Conservation (phyloP, 352 stramenopile genomes). For the Phytopythium montanum region DNA sequence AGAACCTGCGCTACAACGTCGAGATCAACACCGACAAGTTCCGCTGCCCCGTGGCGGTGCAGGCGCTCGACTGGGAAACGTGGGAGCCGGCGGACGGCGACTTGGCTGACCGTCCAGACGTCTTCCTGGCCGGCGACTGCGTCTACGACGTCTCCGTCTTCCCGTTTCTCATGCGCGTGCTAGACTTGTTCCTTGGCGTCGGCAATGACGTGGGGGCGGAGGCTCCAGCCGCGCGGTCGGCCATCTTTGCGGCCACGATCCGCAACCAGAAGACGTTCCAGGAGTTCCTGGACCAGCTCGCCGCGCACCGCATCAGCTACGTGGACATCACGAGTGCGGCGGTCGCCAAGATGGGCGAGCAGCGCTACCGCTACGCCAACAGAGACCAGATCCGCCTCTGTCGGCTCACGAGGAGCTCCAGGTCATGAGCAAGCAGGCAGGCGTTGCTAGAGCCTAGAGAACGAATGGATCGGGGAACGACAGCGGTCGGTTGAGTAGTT, state of each 20-base stretch:
- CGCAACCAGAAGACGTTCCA: conserved; percentile 76
- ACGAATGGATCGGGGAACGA: not conserved
- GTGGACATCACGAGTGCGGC: conserved; percentile 54
- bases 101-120: conserved; percentile 26
- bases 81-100: conserved; percentile 38
- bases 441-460: not conserved
- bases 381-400: conserved; percentile 72
- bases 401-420: conserved; percentile 28
- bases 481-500: not conserved
- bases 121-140: conserved; percentile 74
- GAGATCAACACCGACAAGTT: conserved; percentile 59
- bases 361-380: conserved; percentile 56
- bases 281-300: conserved; percentile 62
- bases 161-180: conserved; percentile 49
- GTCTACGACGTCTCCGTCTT: conserved; percentile 70
- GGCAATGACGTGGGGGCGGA: not conserved
- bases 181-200: conserved; percentile 45
- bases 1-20: conserved; percentile 80
- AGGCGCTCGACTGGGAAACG: conserved; percentile 67
- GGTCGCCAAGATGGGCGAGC: conserved; percentile 33
- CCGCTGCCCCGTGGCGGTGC: conserved; percentile 46
- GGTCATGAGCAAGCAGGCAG: not conserved
- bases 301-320: conserved; percentile 47
- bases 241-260: conserved; percentile 75
- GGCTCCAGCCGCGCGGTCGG: conserved; percentile 16